These are phyloP conservation scores for Rhodotorula graminis DNA, from an alignment of 768 basidiomycete genomes.

Conservation along the genomic window DNA sequence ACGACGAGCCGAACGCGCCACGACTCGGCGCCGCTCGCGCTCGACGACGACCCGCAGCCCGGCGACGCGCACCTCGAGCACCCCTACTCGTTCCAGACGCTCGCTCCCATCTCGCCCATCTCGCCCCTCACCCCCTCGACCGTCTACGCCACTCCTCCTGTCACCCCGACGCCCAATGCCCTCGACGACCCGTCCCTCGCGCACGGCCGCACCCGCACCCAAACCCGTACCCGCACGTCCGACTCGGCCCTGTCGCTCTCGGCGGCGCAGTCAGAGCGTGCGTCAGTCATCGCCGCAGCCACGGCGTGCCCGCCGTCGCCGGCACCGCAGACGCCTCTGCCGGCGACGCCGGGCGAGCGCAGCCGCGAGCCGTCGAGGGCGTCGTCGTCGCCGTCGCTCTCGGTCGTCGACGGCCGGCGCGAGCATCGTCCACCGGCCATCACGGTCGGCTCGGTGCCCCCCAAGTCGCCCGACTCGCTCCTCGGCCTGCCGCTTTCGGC, in stretches of 20 bases:
- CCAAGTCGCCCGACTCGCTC: not conserved
- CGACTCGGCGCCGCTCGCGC: not conserved
- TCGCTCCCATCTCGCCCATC: not conserved
- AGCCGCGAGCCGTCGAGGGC: not conserved
- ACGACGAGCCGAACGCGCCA: not conserved
- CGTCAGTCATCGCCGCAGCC: not conserved
- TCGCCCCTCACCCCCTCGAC: not conserved
- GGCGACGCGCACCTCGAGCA: not conserved
- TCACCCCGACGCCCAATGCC: not conserved
- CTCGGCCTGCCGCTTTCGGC: not conserved
- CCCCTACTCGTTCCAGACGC: not conserved
- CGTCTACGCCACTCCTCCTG: constrained; percentile 2
- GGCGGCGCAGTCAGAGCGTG: not conserved
- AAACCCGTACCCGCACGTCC: not conserved
- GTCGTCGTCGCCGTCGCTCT: too few species aligned
- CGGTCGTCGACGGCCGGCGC: too few species aligned
- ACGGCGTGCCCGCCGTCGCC: not conserved
- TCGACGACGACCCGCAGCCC: constrained; percentile 7
- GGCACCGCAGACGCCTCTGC: not conserved
- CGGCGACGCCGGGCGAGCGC: not conserved
- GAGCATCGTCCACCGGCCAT: too few species aligned
- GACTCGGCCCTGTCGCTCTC: not conserved
- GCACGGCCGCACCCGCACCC: not conserved
- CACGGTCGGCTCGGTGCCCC: too few species aligned
- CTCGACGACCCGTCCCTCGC: not conserved